Base-by-base conservation (phyloP, 371 early-diverging fungal genomes). In the Umbelopsis sp. region DNA sequence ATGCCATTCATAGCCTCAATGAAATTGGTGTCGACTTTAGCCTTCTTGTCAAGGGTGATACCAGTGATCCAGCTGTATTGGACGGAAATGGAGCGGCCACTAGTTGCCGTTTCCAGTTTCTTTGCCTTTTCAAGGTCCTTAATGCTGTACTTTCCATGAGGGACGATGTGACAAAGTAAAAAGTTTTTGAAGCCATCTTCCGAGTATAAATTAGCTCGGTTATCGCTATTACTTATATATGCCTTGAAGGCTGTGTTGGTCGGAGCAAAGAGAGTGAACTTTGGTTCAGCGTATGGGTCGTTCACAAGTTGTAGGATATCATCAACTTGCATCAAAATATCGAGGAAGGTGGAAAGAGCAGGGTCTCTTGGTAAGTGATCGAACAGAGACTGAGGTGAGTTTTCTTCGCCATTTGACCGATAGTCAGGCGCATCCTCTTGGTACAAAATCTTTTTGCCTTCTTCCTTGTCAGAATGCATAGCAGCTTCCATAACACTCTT, bases 321-420 rank as follows among this genome's bases (percentile, higher is more conserved):
- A 9, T 75, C 74, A 9, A 72, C 76, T 65, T 76, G 78, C 3
- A 76, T 80, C 29, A 83, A 63, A 18, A 80, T 74, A 65, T 79
- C 80, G 70, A 83, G 70, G 69, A 81, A 83, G 7, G 80, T 83
- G n/a, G 78, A 76, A 1, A 83, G 52, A 6, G 78, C 69, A 45
- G 76, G 62, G 44, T 83, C 84, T 2, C 76, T 78, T 14, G 84
- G 81, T 24, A 83, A 67, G 68, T 74, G 78, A 68, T 83, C 84
- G 72, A 83, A 80, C 50, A 83, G 69, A 16, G 84, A 78, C 57
- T 80, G 76, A 16, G 37, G 75, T 22, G 57, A 57, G 18, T 29
- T 37, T 16, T 37, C 57, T n/a, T 29, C 57, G 35, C 32, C 57
- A 57, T 24, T 25, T 18, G 16, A 32, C 12, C 57, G 57, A 12